Evolutionary conservation across 768 basidiomycete genomes (phyloP).

Genomic region (Exsudoporus frostii): DNA sequence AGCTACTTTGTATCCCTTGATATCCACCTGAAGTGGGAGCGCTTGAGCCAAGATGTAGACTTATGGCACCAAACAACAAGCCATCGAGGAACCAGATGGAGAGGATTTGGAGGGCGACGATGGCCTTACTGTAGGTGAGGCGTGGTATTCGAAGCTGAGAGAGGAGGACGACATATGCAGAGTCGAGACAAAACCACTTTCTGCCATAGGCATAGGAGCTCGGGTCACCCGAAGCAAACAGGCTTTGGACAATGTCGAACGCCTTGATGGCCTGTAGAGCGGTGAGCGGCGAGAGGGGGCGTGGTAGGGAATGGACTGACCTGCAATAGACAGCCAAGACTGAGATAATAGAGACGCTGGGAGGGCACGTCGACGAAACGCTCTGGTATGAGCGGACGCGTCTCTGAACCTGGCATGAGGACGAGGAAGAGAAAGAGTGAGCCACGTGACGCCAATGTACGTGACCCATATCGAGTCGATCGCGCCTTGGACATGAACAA

Average conservation of each 20-base stretch:
- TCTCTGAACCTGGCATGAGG: slow-evolving; percentile 11
- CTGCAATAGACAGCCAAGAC: slow-evolving; percentile 74
- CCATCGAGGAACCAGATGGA: slow-evolving; percentile 64
- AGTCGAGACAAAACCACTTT: slow-evolving; percentile 76
- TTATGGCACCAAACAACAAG: slow-evolving; percentile 69
- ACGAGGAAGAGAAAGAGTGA: background rate
- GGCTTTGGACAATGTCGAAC: slow-evolving; percentile 60
- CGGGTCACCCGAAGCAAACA: slow-evolving; percentile 44
- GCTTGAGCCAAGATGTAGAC: slow-evolving; percentile 45
- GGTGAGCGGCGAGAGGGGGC: background rate
- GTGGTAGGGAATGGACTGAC: slow-evolving; percentile 34
- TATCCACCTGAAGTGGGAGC: slow-evolving; percentile 9
- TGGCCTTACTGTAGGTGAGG: slow-evolving; percentile 61
- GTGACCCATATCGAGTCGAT: slow-evolving; percentile 5
- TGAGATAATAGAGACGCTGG: slow-evolving; percentile 75
- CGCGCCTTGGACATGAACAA: slow-evolving; percentile 24
- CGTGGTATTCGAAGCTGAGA: slow-evolving; percentile 71
- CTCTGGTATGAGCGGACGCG: slow-evolving; percentile 65
- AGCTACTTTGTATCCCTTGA: slow-evolving; percentile 34
- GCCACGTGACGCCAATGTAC: slow-evolving; percentile 17
- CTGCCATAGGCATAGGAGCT: slow-evolving; percentile 44
- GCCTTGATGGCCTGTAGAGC: slow-evolving; percentile 59
- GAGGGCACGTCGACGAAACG: slow-evolving; percentile 71
- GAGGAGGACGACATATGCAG: slow-evolving; percentile 54
- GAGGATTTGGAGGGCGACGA: slow-evolving; percentile 60